Evolutionary conservation across 306 rosid species (phyloP).

Genomic region (Rosa persica): DNA sequence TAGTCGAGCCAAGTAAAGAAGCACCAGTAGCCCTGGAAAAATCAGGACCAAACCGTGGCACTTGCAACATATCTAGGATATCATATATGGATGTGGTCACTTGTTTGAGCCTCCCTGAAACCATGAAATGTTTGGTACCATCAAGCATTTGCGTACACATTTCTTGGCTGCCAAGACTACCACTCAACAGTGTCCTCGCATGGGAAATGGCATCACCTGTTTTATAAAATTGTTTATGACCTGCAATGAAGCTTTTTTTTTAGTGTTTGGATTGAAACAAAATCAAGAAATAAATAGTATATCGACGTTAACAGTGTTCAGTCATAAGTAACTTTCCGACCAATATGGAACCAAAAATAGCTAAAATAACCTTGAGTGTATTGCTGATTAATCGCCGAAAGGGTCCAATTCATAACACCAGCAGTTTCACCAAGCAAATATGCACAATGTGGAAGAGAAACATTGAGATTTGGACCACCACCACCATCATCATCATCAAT

Average conservation of each 20-base stretch:
- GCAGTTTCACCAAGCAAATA: neutral
- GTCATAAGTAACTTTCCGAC: too few species aligned
- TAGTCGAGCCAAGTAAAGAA: neutral
- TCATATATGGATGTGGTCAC: neutral
- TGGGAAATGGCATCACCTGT: constrained; percentile 5
- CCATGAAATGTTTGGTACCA: constrained; percentile 4
- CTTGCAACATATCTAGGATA: constrained; percentile 5
- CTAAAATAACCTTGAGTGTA: neutral
- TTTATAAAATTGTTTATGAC: neutral
- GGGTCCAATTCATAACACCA: constrained; percentile 16
- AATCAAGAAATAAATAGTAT: too few species aligned
- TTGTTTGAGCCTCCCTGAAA: constrained; percentile 3
- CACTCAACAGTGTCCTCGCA: constrained; percentile 6
- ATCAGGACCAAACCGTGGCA: neutral
- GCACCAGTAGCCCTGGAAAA: neutral
- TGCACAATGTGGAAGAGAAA: neutral
- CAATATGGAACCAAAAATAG: neutral
- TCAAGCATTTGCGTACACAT: neutral
- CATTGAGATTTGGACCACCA: neutral
- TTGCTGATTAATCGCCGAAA: neutral
- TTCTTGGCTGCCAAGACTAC: constrained; percentile 4
- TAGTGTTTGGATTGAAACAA: too few species aligned
- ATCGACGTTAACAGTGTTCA: too few species aligned
- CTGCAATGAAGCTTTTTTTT: neutral
- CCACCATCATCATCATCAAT: neutral